These are phyloP conservation scores for Postia placenta DNA, from an alignment of 768 basidiomycete genomes.

Conservation along the genomic window DNA sequence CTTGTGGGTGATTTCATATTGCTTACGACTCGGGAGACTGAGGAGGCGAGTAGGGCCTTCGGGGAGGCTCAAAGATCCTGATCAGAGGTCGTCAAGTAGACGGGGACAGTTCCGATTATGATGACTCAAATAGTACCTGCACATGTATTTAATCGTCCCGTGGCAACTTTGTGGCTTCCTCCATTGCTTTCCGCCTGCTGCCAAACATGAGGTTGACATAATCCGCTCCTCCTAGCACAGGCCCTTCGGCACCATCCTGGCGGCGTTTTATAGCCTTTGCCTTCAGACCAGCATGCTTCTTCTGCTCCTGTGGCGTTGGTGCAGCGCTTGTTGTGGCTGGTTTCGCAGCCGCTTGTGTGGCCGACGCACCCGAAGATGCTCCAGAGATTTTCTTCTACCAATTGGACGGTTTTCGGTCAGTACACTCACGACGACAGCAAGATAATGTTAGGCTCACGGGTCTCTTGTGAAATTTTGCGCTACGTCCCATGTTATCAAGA, in stretches of 20 bases:
- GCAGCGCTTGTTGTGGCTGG: conserved; percentile 12
- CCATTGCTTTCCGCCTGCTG: conserved; percentile 56
- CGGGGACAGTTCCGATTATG: too few relatives aligned
- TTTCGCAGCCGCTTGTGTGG: conserved; percentile 5
- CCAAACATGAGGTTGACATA: conserved; percentile 71
- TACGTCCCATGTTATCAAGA: conserved; percentile 58
- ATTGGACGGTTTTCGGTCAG: neutral
- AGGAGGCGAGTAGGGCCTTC: too few relatives aligned
- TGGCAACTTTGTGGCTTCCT: conserved; percentile 62
- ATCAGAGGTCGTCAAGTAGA: too few relatives aligned
- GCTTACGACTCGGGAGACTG: too few relatives aligned
- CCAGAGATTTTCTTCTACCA: conserved; percentile 22
- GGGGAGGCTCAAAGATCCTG: too few relatives aligned
- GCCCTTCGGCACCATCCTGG: conserved; percentile 25
- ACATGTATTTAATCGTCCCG: conserved; percentile 11
- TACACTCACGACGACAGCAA: neutral
- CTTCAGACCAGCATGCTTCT: conserved; percentile 47
- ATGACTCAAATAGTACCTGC: too few relatives aligned
- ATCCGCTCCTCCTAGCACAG: conserved; percentile 67
- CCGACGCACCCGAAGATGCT: conserved; percentile 2
- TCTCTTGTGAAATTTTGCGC: conserved; percentile 61
- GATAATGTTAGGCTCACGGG: conserved; percentile 31
- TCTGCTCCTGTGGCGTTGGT: conserved; percentile 23
- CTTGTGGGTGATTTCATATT: too few relatives aligned
- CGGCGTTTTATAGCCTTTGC: conserved; percentile 29